Evolutionary conservation across 495 filamentous ascomycete species (phyloP).

Genomic region (Hypoxylon perforatum): DNA sequence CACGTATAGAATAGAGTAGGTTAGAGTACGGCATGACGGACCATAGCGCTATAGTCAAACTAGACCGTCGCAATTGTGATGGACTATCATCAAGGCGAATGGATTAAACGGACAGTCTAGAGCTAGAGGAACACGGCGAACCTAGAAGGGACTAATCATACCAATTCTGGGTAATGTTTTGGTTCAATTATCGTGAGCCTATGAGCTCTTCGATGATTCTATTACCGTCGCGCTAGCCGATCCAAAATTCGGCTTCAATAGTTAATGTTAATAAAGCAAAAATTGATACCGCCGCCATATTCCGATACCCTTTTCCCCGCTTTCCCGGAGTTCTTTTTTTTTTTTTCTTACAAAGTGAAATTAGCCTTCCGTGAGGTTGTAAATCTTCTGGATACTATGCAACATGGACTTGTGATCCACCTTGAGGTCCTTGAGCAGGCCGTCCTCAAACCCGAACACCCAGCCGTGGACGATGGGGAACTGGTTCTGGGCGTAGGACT

Average conservation of each 20-base stretch:
- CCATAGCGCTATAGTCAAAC: too few species aligned
- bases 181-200: neutral
- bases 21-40: too few species aligned
- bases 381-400: slow-evolving; percentile 65
- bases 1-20: too few species aligned
- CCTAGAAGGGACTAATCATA: neutral
- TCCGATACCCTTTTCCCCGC: slow-evolving; percentile 12
- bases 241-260: neutral
- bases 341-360: slow-evolving; percentile 21
- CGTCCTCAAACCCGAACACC: slow-evolving; percentile 66
- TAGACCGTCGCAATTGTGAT: too few species aligned
- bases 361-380: slow-evolving; percentile 55
- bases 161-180: neutral
- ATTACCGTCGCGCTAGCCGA: neutral
- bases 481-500: slow-evolving; percentile 60
- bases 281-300: neutral
- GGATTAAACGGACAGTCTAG: too few species aligned
- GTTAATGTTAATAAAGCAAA: neutral
- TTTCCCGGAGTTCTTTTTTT: too few species aligned
- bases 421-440: slow-evolving; percentile 64
- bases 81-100: too few species aligned
- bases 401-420: slow-evolving; percentile 58
- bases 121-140: too few species aligned
- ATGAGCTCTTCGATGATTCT: slow-evolving; percentile 12
- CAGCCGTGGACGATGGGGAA: slow-evolving; percentile 68